Base-by-base conservation (phyloP, 2,329 filamentous ascomycete genomes). In the Zopfia rhizophila region DNA sequence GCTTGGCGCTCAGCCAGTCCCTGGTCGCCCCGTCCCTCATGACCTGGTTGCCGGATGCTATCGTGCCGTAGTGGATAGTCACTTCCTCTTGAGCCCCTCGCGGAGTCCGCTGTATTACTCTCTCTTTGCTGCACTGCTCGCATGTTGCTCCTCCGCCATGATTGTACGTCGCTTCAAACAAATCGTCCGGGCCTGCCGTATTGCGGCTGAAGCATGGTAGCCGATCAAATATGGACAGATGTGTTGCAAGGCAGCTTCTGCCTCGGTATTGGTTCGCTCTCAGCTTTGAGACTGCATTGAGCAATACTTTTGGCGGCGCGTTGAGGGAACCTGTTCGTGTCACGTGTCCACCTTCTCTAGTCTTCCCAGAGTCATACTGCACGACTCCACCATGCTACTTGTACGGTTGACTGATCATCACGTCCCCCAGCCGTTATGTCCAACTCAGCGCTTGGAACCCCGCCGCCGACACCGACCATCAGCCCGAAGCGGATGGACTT, bases 391-490 rank as follows among this genome's bases (percentile, higher is more conserved):
- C 43, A 6, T 43, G 6, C 2, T 29, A 19, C 3, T 38, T 37
- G 0, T 33, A 5, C 2, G 61, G 58, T 8, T 41, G 16, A 24
- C 63, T 56, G 7, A 70, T 51, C 1, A 65, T 59, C 6, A 70
- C 53, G 45, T 70, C 65, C 1, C 66, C 66, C 0, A 69, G 58
- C 11, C 63, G n/a, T 56, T n/a, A 69, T 63, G 39, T 70, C 59
- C 7, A 53, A 27, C n/a, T 42, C 36, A 4, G 8, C 11, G 23
- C 48, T 58, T 4, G 64, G 65, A 1, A 60, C 53, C 0, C 62
- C 65, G n/a, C 68, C 68, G 1, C 70, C 74, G 29, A 78, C 70
- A 7, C 74, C 74, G 2, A 78, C 72, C 61, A 78, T 65, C 3
- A 78, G 55, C 4, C 63, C 66, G 23, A 76, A 60, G 18, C 55